A percentile compares a stretch with the other conserved stretches of the same genome.
Evolutionary conservation across 1,139 yeast genomes (phyloP).

Genomic region (Pichia sp.): DNA sequence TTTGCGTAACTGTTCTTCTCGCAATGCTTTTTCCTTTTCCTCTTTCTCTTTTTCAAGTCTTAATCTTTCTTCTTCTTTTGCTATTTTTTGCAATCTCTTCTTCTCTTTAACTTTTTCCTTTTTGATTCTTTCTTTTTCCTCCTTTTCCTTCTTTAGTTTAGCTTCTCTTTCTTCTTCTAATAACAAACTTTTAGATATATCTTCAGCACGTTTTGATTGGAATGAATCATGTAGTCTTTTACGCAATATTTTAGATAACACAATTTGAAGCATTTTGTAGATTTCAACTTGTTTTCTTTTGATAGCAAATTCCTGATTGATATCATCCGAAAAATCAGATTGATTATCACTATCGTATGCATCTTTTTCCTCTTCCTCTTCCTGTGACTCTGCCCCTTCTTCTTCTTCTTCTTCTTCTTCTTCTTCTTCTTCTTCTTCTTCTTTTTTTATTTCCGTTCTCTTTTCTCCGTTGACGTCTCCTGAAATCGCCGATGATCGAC

Average conservation of each 20-base stretch:
- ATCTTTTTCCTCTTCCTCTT: constrained; percentile 16
- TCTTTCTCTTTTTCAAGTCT: constrained; percentile 57
- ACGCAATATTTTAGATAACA: constrained; percentile 69
- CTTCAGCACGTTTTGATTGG: constrained; percentile 68
- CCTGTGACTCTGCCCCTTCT: constrained; percentile 18
- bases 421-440: constrained; percentile 26
- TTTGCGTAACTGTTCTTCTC: constrained; percentile 48
- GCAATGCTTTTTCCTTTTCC: constrained; percentile 47
- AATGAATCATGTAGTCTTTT: constrained; percentile 65
- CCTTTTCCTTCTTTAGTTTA: constrained; percentile 59
- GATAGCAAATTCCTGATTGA: constrained; percentile 38
- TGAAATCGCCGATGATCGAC: neutral
- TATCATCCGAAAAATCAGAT: constrained; percentile 24
- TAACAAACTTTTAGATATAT: constrained; percentile 61
- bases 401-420: constrained; percentile 13
- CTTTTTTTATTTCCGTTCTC: constrained; percentile 15
- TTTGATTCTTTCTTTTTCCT: constrained; percentile 62
- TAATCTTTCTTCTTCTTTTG: constrained; percentile 68
- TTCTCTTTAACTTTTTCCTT: constrained; percentile 76
- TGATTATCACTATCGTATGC: constrained; percentile 17
- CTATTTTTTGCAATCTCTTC: constrained; percentile 60
- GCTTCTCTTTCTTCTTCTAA: constrained; percentile 80
- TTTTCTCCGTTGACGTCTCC: neutral
- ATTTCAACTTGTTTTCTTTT: constrained; percentile 70
- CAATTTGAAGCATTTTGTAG: constrained; percentile 65